Percentiles rank a stretch among this genome's conserved stretches.
Conservation (phyloP, 306 rosid species). For the Hippophae rhamnoides region DNA sequence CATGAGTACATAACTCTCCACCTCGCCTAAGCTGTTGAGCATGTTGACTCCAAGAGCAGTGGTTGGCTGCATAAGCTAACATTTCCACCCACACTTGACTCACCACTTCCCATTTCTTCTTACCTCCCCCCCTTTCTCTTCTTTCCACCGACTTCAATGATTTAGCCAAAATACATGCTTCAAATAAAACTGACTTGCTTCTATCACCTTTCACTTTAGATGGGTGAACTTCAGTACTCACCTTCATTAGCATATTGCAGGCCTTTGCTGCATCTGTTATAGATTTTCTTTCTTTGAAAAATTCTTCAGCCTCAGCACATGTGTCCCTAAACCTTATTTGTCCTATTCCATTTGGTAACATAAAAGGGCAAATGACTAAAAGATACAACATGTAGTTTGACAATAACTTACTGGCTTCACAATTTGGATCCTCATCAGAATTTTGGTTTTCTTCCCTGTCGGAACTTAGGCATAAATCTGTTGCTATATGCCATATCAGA, state of each 20-base stretch:
- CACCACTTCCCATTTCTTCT: slow-evolving; percentile 1
- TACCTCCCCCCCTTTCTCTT: too few relatives aligned
- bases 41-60: slow-evolving; percentile 6
- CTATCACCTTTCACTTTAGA: slow-evolving; percentile 13
- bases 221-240: not conserved
- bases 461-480: not conserved
- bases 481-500: slow-evolving; percentile 26
- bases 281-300: slow-evolving; percentile 9
- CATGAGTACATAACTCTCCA: slow-evolving; percentile 18
- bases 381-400: slow-evolving; percentile 22
- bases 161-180: slow-evolving; percentile 12
- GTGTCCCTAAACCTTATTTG: slow-evolving; percentile 25
- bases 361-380: slow-evolving; percentile 4
- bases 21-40: slow-evolving; percentile 13
- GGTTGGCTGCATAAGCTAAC: not conserved
- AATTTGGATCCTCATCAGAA: too few relatives aligned
- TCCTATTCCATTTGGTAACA: slow-evolving; percentile 22
- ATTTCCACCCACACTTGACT: slow-evolving; percentile 17
- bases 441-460: not conserved
- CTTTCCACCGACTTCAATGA: not conserved
- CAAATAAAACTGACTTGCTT: slow-evolving; percentile 20
- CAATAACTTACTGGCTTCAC: slow-evolving; percentile 4
- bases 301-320: slow-evolving; percentile 23
- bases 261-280: not conserved
- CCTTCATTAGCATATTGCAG: not conserved